Conservation (phyloP, 2,329 filamentous ascomycete genomes). For the Lachnum nothofagi region DNA sequence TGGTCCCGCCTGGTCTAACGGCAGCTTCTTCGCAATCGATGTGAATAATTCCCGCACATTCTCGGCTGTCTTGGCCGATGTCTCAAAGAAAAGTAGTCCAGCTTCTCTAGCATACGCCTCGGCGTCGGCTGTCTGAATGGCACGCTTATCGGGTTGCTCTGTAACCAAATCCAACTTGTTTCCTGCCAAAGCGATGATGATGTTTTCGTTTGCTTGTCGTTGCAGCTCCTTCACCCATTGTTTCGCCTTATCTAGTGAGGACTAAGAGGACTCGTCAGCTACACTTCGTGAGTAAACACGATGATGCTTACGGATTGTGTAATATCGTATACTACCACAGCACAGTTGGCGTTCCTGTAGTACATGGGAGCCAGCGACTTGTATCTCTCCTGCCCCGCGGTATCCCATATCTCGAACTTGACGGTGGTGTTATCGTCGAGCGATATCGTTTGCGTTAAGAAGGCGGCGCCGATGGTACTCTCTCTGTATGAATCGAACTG, state of each 20-base stretch:
- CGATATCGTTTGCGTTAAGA: conserved; percentile 97
- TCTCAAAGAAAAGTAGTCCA: conserved; percentile 95
- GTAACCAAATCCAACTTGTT: conserved; percentile 97
- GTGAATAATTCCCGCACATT: conserved; percentile 96
- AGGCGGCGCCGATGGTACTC: conserved; percentile 64
- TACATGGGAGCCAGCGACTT: conserved; percentile 99
- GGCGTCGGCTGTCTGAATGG: conserved; percentile 81
- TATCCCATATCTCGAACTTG: conserved; percentile 99
- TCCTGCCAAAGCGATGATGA: conserved; percentile 94
- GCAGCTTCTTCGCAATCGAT: conserved; percentile 94
- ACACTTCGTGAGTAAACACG: neutral
- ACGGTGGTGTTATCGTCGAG: conserved; percentile 97
- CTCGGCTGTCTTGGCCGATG: conserved; percentile 93
- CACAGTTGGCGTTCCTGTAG: conserved; percentile 98
- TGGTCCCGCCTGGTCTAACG: conserved; percentile 91
- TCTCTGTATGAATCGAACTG: conserved; percentile 77
- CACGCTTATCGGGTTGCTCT: conserved; percentile 92
- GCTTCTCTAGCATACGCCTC: conserved; percentile 93
- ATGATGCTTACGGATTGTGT: conserved; percentile 75
- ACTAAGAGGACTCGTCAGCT: conserved; percentile 46
- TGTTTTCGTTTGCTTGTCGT: conserved; percentile 98
- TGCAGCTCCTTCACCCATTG: conserved; percentile 99
- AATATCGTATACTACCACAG: conserved; percentile 98
- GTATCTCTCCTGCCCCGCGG: conserved; percentile 96
- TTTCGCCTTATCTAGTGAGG: conserved; percentile 97